Percentiles rank a stretch among this genome's conserved stretches.
Conservation (phyloP, 202 grass and related monocot species). For the Schoenoplectus tabernaemontani region DNA sequence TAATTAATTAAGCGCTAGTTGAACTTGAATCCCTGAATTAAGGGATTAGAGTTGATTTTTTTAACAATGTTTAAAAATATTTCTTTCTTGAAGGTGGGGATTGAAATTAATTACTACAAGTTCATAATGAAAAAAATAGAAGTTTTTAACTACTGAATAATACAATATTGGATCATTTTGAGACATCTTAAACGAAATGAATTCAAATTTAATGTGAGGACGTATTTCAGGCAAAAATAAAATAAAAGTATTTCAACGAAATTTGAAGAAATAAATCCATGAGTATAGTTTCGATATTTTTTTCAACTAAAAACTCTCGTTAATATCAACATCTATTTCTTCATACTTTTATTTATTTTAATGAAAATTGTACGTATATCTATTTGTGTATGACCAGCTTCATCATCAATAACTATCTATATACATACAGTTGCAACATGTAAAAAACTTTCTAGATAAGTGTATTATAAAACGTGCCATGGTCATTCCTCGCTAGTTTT, state of each 20-base stretch:
- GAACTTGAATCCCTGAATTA: not conserved
- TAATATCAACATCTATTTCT: not conserved
- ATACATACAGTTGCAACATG: not conserved
- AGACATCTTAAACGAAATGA: not conserved
- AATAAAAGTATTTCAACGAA: not conserved
- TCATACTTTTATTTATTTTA: not conserved
- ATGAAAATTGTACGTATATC: not conserved
- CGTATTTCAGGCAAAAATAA: not conserved
- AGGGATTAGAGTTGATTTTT: not conserved
- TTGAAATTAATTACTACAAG: too few relatives aligned
- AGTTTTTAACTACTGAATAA: too few relatives aligned
- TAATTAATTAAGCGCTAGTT: not conserved
- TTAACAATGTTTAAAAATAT: not conserved
- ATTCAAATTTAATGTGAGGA: not conserved
- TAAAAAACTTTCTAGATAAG: not conserved
- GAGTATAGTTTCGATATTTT: not conserved
- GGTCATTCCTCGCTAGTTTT: not conserved
- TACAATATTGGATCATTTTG: too few relatives aligned
- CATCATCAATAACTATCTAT: not conserved
- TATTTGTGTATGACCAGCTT: not conserved
- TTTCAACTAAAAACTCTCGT: not conserved
- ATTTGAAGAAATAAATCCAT: not conserved
- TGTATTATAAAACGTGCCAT: not conserved
- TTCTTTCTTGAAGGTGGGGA: not conserved
- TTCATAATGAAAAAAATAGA: too few relatives aligned